Evolutionary conservation across 1,284 basidiomycete species (phyloP).

Genomic region (Rhodofomes roseus): DNA sequence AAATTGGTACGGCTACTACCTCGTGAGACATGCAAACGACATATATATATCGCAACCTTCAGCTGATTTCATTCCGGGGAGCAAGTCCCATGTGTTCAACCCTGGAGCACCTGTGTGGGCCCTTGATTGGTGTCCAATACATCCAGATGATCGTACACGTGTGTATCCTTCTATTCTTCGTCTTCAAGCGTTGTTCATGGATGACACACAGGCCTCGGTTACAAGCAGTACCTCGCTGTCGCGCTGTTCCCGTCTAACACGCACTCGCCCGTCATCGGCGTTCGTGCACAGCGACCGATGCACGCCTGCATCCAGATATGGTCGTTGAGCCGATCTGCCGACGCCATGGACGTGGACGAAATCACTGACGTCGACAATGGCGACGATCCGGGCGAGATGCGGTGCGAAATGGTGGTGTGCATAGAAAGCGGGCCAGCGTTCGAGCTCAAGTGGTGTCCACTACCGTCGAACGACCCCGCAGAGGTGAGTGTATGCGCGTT

Average conservation of each 20-base stretch:
- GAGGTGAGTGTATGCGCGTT: slow-evolving; percentile 9
- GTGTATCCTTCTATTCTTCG: slow-evolving; percentile 13
- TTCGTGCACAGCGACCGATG: slow-evolving; percentile 45
- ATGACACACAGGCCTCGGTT: slow-evolving; percentile 40
- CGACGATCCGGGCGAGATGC: slow-evolving; percentile 39
- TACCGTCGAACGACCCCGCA: slow-evolving; percentile 65
- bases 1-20: slow-evolving; percentile 48
- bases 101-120: slow-evolving; percentile 85
- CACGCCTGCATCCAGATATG: slow-evolving; percentile 73
- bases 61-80: slow-evolving; percentile 42
- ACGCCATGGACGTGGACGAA: slow-evolving; percentile 19
- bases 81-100: slow-evolving; percentile 66
- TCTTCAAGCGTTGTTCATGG: not conserved
- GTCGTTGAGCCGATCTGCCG: slow-evolving; percentile 31
- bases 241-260: slow-evolving; percentile 63
- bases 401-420: slow-evolving; percentile 76
- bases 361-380: slow-evolving; percentile 5
- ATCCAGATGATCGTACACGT: slow-evolving; percentile 58
- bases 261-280: slow-evolving; percentile 59
- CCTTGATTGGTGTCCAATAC: slow-evolving; percentile 86
- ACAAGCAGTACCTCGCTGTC: slow-evolving; percentile 80
- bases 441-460: slow-evolving; percentile 86
- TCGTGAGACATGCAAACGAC: not conserved
- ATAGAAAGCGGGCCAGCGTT: slow-evolving; percentile 71
- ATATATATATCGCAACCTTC: not conserved